phyloP scores from a whole-genome alignment of 2,329 filamentous ascomycete species.

The Cryphonectria parasitica region DNA sequence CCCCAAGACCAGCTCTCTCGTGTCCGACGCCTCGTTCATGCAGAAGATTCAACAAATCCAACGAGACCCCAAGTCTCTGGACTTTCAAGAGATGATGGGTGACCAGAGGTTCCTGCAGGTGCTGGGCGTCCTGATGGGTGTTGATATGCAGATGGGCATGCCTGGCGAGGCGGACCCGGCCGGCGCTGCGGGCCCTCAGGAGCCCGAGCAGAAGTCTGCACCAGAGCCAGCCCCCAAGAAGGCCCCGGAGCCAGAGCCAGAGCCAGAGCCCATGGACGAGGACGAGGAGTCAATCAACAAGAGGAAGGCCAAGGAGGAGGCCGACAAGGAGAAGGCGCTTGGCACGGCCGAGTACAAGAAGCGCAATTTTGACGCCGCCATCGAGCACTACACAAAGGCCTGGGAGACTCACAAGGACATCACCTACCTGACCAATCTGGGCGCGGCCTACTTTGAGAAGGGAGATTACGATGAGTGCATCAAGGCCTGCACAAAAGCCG shows the following conservation, averaged over 20 bases:
- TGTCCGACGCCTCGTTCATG: conserved; percentile 89
- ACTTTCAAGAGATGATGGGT: conserved; percentile 75
- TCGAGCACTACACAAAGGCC: conserved; percentile 90
- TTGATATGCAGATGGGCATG: conserved; percentile 77
- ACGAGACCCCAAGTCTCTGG: conserved; percentile 71
- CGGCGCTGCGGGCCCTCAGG: conserved; percentile 47
- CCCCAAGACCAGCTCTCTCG: conserved; percentile 84
- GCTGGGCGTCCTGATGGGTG: conserved; percentile 88
- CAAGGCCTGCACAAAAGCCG: conserved; percentile 82
- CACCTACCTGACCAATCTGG: conserved; percentile 95
- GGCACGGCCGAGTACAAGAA: conserved; percentile 99
- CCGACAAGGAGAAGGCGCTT: conserved; percentile 91
- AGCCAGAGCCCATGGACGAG: conserved; percentile 67
- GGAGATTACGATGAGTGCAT: conserved; percentile 89
- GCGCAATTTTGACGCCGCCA: conserved; percentile 92
- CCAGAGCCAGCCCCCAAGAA: conserved; percentile 55
- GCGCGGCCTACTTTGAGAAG: conserved; percentile 94
- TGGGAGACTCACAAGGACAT: conserved; percentile 97
- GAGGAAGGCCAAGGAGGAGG: conserved; percentile 88
- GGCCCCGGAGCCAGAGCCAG: conserved; percentile 62
- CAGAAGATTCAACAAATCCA: conserved; percentile 81
- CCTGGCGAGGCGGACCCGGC: conserved; percentile 40
- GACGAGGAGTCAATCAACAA: conserved; percentile 85
- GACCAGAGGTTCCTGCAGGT: conserved; percentile 94
- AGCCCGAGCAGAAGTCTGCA: conserved; percentile 64